Conservation (phyloP, 805 yeast species). For the Ogataea paraovalis region DNA sequence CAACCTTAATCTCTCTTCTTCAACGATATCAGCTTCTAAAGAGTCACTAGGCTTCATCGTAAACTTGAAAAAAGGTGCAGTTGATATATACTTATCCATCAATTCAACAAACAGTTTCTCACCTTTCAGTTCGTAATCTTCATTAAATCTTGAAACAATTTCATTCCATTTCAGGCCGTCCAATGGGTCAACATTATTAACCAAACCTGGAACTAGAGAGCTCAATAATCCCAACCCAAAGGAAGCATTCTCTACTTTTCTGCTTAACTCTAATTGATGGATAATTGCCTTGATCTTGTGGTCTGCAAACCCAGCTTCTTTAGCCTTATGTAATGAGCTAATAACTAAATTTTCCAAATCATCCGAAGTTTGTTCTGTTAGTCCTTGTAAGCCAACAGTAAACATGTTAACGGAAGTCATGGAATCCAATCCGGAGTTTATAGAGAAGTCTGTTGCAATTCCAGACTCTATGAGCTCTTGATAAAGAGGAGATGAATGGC, state of each 20-base stretch:
- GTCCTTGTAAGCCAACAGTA: slow-evolving; percentile 82
- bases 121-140: slow-evolving; percentile 48
- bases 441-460: slow-evolving; percentile 77
- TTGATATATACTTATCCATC: slow-evolving; percentile 49
- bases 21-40: slow-evolving; percentile 46
- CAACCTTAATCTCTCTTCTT: slow-evolving; percentile 57
- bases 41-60: slow-evolving; percentile 67
- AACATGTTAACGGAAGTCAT: slow-evolving; percentile 74
- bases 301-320: slow-evolving; percentile 45
- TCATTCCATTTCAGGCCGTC: slow-evolving; percentile 62
- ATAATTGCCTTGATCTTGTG: slow-evolving; percentile 77
- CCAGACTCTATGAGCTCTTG: slow-evolving; percentile 84
- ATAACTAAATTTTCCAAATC: slow-evolving; percentile 45
- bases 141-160: slow-evolving; percentile 54
- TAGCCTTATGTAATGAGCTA: slow-evolving; percentile 42
- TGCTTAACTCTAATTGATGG: slow-evolving; percentile 79
- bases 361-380: slow-evolving; percentile 43
- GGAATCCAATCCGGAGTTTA: slow-evolving; percentile 83
- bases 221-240: slow-evolving; percentile 80
- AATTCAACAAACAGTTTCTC: slow-evolving; percentile 59
- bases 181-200: slow-evolving; percentile 76
- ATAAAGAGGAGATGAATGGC: slow-evolving; percentile 88
- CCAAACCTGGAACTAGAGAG: slow-evolving; percentile 80
- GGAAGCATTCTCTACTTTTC: slow-evolving; percentile 84
- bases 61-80: slow-evolving; percentile 61